These are phyloP conservation scores for Gremmenia infestans DNA, from an alignment of 2,329 filamentous ascomycete genomes.

Conservation along the genomic window DNA sequence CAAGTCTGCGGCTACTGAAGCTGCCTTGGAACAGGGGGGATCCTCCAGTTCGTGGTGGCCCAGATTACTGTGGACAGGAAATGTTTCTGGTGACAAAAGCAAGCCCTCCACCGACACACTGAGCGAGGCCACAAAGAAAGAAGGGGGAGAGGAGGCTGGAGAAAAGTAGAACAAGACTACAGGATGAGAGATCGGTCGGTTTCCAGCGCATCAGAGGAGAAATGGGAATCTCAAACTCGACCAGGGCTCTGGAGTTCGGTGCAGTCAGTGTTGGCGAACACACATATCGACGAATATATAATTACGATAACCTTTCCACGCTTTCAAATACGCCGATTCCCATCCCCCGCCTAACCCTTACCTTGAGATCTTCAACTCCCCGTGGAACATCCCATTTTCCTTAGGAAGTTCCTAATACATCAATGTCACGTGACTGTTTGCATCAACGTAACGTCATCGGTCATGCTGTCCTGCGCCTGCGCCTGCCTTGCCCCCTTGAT, in stretches of 20 bases:
- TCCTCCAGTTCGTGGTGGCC: constrained; percentile 23
- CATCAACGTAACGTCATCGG: background rate
- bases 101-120: background rate
- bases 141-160: background rate
- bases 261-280: too few species aligned
- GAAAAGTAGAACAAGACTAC: background rate
- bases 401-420: background rate
- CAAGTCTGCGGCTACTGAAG: constrained; percentile 15
- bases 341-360: too few species aligned
- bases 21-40: constrained; percentile 12
- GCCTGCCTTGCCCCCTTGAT: background rate
- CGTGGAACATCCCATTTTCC: background rate
- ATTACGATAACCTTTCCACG: too few species aligned
- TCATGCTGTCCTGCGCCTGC: background rate
- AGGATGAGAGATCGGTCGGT: too few species aligned
- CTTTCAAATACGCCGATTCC: too few species aligned
- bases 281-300: too few species aligned
- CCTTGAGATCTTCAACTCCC: too few species aligned
- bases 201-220: too few species aligned
- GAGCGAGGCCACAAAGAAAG: background rate
- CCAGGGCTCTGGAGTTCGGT: too few species aligned
- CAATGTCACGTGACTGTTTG: background rate
- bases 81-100: background rate
- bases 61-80: constrained; percentile 15
- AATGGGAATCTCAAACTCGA: too few species aligned